Evolutionary conservation across 2,329 filamentous ascomycete species (phyloP), one percentile per base, ranked within the genome.

Genomic region (Domatiomyces catenatus): DNA sequence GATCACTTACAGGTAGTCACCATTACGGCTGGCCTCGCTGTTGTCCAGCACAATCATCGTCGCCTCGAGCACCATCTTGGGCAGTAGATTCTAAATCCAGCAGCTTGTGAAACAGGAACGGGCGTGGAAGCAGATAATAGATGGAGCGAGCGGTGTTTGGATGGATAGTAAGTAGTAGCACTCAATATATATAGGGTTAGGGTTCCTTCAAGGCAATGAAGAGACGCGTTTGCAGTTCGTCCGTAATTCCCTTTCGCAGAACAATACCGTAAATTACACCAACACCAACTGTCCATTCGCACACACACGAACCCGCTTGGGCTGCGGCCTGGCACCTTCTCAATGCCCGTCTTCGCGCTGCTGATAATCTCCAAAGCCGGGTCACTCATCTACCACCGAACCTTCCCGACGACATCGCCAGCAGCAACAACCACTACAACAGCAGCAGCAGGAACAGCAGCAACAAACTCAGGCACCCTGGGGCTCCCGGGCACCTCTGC

Each of bases 341-440:
- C 49, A 60, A 96, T 89, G 92, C 86, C 88, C 58, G 84, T 98
- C 67, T 92, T 93, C 68, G 82, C 89, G 52, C 83, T 98, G 64
- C 88, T 96, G 66, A 84, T 98, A 66, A 94, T 98, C 74, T 96
- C 95, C 75, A 98, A 98, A 76, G 89, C 92, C 57, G 92, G 89
- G 54, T 92, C 92, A 61, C 77, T 98, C 49, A 83, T 98, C 69
- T 98, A 94, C 75, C 90, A 96, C 70, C 86, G 88, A 61, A 86
- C 87, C 63, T 96, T 98, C 67, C 57, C 58, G 1, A 56, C 57
- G 2, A 53, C 47, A n/a, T n/a, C n/a, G 12, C 22, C 53, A 10
- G 83, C 80, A 53, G 77, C 96, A 53, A 84, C 85, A 66, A 86
- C 90, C 65, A 81, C 96, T 61, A 85, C 79, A 59, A 17, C 47